phyloP scores from a whole-genome alignment of 1,284 basidiomycete genomes.

The Afroboletus lepidellus region DNA sequence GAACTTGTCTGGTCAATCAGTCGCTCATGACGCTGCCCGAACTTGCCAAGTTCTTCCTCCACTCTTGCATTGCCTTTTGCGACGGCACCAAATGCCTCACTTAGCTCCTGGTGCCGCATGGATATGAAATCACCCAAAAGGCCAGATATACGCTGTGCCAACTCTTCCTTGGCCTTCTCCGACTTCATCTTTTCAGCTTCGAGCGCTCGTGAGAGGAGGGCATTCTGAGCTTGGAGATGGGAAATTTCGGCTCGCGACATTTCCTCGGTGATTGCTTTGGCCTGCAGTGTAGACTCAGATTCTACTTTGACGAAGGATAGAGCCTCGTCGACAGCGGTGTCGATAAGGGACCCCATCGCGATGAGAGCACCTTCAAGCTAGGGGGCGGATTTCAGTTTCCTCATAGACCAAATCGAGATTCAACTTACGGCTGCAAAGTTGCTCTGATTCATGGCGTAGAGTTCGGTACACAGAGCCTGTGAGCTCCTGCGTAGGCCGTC shows the following conservation, averaged over 20 bases:
- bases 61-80: conserved; percentile 56
- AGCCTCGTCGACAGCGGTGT: conserved; percentile 59
- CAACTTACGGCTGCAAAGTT: conserved; percentile 45
- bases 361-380: conserved; percentile 56
- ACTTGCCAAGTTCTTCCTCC: conserved; percentile 48
- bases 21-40: conserved; percentile 49
- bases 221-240: conserved; percentile 73
- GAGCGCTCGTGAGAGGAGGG: conserved; percentile 59
- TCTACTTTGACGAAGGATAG: conserved; percentile 57
- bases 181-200: conserved; percentile 66
- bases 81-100: conserved; percentile 55
- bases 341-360: conserved; percentile 53
- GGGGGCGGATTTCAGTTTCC: conserved; percentile 1
- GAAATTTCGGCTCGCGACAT: conserved; percentile 60
- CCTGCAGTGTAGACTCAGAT: conserved; percentile 48
- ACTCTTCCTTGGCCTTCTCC: conserved; percentile 65
- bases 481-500: conserved; percentile 49
- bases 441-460: conserved; percentile 42
- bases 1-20: conserved; percentile 43
- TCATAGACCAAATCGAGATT: neutral
- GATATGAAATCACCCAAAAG: conserved; percentile 71
- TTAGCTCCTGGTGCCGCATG: conserved; percentile 68
- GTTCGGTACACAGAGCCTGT: conserved; percentile 45
- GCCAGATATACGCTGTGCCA: conserved; percentile 69
- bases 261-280: conserved; percentile 50